Conservation (phyloP, 352 stramenopile genomes). For the Phytophthora pluvialis region DNA sequence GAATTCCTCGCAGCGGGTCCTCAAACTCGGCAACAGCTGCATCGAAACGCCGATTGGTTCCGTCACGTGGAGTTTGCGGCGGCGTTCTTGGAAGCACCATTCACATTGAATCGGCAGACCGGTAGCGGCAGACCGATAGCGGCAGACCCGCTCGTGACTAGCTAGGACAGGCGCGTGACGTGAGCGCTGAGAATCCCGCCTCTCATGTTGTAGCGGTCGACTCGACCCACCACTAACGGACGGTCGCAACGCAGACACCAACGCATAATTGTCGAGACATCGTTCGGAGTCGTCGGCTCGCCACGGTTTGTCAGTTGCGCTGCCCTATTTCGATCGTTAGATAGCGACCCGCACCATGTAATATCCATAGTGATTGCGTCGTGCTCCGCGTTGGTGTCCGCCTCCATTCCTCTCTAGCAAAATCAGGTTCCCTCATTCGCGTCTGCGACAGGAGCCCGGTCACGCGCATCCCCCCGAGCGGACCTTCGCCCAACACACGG, state of each 20-base stretch:
- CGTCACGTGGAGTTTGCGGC: slow-evolving; percentile 13
- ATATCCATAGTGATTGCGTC: slow-evolving; percentile 20
- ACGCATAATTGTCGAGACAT: slow-evolving; percentile 17
- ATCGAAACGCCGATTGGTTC: neutral
- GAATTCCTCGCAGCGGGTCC: slow-evolving; percentile 2
- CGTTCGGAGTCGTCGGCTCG: neutral
- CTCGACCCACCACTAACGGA: slow-evolving; percentile 1
- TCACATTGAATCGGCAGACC: neutral
- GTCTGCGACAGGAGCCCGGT: slow-evolving; percentile 30
- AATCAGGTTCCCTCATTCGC: slow-evolving; percentile 21
- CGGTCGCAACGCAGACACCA: neutral
- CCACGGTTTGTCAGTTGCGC: slow-evolving; percentile 14
- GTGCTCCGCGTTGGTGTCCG: neutral
- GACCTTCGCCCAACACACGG: neutral
- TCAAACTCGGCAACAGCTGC: slow-evolving; percentile 2
- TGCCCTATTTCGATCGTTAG: slow-evolving; percentile 10
- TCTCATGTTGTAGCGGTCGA: neutral
- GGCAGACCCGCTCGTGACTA: no score
- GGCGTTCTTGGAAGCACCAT: slow-evolving; percentile 10
- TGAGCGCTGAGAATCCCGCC: neutral
- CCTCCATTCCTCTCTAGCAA: slow-evolving; percentile 25
- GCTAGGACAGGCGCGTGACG: slow-evolving; percentile 8
- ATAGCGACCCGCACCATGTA: neutral
- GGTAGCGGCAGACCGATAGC: no score
- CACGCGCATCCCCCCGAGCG: neutral